These are phyloP conservation scores for Mycena rosella DNA, from an alignment of 768 basidiomycete genomes.

Conservation along the genomic window DNA sequence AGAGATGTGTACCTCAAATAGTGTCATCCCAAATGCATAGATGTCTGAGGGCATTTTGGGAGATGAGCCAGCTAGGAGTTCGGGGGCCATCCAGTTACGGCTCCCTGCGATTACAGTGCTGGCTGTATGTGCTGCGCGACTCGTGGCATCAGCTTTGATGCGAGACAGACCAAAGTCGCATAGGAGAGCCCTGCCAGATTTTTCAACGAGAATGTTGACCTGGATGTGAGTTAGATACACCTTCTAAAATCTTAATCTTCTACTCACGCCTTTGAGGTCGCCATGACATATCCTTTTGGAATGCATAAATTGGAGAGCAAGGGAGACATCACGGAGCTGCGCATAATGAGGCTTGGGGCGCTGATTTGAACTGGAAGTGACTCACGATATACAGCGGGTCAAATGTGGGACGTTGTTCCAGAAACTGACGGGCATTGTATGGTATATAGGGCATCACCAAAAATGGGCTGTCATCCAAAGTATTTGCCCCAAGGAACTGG, in stretches of 20 bases:
- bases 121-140: conserved; percentile 17
- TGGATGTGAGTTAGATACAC: neutral
- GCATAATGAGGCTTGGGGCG: too few relatives aligned
- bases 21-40: conserved; percentile 43
- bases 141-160: conserved; percentile 42
- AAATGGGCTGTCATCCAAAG: conserved; percentile 20
- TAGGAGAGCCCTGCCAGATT: conserved; percentile 39
- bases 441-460: conserved; percentile 21
- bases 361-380: too few relatives aligned
- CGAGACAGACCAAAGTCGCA: conserved; percentile 46
- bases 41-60: conserved; percentile 36
- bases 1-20: conserved; percentile 37
- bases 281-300: conserved; percentile 43
- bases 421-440: neutral
- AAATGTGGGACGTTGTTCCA: neutral
- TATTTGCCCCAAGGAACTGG: conserved; percentile 42
- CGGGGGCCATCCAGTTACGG: conserved; percentile 45
- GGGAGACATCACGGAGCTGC: neutral
- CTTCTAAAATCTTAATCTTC: neutral
- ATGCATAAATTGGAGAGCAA: neutral
- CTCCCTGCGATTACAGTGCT: conserved; percentile 29
- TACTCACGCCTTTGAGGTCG: conserved; percentile 43
- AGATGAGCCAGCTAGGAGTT: too few relatives aligned
- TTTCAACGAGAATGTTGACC: conserved; percentile 43
- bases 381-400: neutral